Percentiles rank a stretch among this genome's conserved stretches.
Conservation (phyloP, 2,329 filamentous ascomycete genomes). For the Penicillium sp. region DNA sequence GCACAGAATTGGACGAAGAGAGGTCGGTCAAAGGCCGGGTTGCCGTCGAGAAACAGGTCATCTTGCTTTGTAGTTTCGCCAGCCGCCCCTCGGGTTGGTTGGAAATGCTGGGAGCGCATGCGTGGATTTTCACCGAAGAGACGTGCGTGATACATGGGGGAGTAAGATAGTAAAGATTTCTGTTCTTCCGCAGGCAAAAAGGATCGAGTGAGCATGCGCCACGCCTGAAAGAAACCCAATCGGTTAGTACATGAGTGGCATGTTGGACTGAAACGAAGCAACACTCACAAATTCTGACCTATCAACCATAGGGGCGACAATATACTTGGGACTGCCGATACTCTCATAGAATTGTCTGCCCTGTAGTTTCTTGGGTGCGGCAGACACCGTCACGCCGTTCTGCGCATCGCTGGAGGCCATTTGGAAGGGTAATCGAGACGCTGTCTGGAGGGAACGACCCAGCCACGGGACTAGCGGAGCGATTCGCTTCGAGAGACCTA, state of each 20-base stretch:
- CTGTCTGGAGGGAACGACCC: slow-evolving; percentile 21
- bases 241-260: not conserved
- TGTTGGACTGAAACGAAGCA: not conserved
- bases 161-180: slow-evolving; percentile 76
- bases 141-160: slow-evolving; percentile 93
- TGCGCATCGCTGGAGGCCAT: slow-evolving; percentile 10
- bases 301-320: slow-evolving; percentile 97
- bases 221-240: slow-evolving; percentile 63
- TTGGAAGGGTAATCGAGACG: slow-evolving; percentile 1
- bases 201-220: slow-evolving; percentile 93
- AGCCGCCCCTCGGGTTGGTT: slow-evolving; percentile 55
- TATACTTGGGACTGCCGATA: slow-evolving; percentile 84
- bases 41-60: slow-evolving; percentile 73
- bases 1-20: slow-evolving; percentile 93
- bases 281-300: slow-evolving; percentile 88
- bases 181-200: slow-evolving; percentile 72
- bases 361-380: slow-evolving; percentile 61
- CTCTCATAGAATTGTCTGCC: slow-evolving; percentile 93
- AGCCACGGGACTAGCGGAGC: slow-evolving; percentile 28
- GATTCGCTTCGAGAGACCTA: slow-evolving; percentile 30
- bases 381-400: slow-evolving; percentile 29
- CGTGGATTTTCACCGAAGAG: slow-evolving; percentile 75
- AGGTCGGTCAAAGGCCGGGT: slow-evolving; percentile 78
- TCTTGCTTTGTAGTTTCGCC: slow-evolving; percentile 23
- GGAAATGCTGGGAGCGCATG: slow-evolving; percentile 79